A percentile compares a stretch with the other conserved stretches of the same genome.
These are phyloP conservation scores for Xylariaceae sp. DNA, from an alignment of 2,329 filamentous ascomycete species.

Conservation along the genomic window DNA sequence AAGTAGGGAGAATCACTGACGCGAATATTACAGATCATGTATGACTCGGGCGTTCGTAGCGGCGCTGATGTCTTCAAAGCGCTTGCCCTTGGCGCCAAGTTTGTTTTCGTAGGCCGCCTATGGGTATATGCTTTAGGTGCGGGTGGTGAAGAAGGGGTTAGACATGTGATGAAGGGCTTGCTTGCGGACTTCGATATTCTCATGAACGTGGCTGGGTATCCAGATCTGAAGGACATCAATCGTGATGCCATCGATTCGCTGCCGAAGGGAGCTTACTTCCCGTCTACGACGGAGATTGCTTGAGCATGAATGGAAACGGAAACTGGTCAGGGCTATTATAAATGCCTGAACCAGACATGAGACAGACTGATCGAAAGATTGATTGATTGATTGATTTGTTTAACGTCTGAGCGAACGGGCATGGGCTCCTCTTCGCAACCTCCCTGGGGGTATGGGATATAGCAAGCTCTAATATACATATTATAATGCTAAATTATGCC, in stretches of 20 bases:
- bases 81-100: constrained; percentile 62
- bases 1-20: not conserved
- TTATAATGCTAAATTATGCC: too few relatives aligned
- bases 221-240: constrained; percentile 55
- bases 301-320: constrained; percentile 5
- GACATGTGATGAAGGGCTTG: constrained; percentile 64
- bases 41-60: constrained; percentile 60
- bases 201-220: constrained; percentile 61
- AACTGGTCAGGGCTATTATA: too few relatives aligned
- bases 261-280: constrained; percentile 44
- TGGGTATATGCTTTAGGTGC: constrained; percentile 65
- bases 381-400: too few relatives aligned
- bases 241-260: constrained; percentile 45
- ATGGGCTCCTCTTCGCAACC: too few relatives aligned
- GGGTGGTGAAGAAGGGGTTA: constrained; percentile 61
- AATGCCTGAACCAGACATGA: too few relatives aligned
- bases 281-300: constrained; percentile 25
- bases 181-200: constrained; percentile 65
- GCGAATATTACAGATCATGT: constrained; percentile 52
- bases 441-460: too few relatives aligned
- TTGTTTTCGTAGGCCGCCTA: constrained; percentile 62
- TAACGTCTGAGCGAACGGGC: too few relatives aligned
- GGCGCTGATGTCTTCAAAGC: constrained; percentile 64
- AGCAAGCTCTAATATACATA: too few relatives aligned
- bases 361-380: too few relatives aligned